Base-by-base conservation (phyloP, 2,329 filamentous ascomycete species). In the Cyanodermella asteris region DNA sequence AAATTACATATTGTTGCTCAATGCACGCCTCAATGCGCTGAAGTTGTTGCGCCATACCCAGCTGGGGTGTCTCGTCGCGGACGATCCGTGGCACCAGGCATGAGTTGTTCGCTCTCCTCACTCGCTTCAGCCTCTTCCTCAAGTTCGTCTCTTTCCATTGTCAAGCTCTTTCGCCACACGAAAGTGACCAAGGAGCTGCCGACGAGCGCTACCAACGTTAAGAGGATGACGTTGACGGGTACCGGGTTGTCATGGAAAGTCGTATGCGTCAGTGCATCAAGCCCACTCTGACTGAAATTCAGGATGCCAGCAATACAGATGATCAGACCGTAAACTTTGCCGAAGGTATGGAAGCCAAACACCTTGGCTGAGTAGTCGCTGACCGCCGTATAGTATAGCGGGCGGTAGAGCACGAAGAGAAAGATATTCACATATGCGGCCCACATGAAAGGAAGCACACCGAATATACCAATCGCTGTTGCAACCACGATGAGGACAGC, bases 261-360 rank as follows among this genome's bases (percentile, higher is more conserved):
- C 28, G 64, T 56, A 40, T 90, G 76, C 20, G 81, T 80, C 18
- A 84, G 44, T 13, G 71, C 65, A 44, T 91, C 81, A 17, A 91
- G 56, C 0, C 64, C 78, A 5, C 72, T 72, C 51, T 91, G 80
- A 1, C 65, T 65, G 40, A 93, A 82, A 47, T 90, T 91, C 40
- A 81, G 61, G 1, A 91, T 45, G 1, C 82, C 81, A 0, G 80
- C 72, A 2, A 87, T 51, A 47, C 77, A 90, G 37, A 91, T 91
- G 35, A 91, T 75, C 12, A 82, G 60, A 7, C 81, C 81, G 47
- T 91, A 91, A n/a, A 93, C 80, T 29, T 77, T 91, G 22, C 81
- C 82, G 37, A 91, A 91, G 0, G 80, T 91, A 31, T 70, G 62
- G 50, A 91, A 91, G 10, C 81, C 81, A 44, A 91, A 91, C 18